Base-by-base conservation (phyloP, 805 yeast species). In the Hanseniaspora vineae region DNA sequence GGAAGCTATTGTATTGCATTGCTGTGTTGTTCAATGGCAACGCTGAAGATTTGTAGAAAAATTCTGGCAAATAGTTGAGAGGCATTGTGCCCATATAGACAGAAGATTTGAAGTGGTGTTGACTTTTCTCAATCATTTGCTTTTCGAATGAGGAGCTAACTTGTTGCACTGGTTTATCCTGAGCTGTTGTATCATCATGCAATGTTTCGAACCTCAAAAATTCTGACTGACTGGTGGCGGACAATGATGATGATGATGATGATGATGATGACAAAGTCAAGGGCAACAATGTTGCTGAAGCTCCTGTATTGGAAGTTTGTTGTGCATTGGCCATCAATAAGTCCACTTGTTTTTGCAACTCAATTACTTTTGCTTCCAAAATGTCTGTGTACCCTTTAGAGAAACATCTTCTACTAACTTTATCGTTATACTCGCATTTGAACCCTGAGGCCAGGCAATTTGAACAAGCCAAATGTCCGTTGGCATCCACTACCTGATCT, bases 301-400 rank as follows among this genome's bases (percentile, higher is more conserved):
- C 8, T 4, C 6, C 8, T 23, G 29, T 23, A 23, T 23, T 23
- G 4, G 8, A 23, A 4, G 8, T 4, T 23, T 23, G 29, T n/a
- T 23, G 29, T 5, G 29, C 29, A 18, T 39, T 39, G 3, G 5
- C 23, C n/a, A 11, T 40, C 31, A 44, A 31, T 11, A 42, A 35
- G 14, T 51, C 51, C 18, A 58, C 23, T 40, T 52, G 9, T 35
- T 75, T 74, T 58, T 83, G 88, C 47, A 83, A 65, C 33, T 72
- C 72, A 33, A 77, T 71, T 42, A 84, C 67, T 54, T 76, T 78
- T 48, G 70, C 71, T 56, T 84, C 94, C 53, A 84, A 64, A 55
- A 77, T 78, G 62, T 81, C 86, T 0, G 94, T 84, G 57, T 84
- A 84, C 0, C 92, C 90, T 55, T 80, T 80, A 2, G 92, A 90